Evolutionary conservation across 805 yeast genomes (phyloP).

Genomic region (Candida sithepensis): DNA sequence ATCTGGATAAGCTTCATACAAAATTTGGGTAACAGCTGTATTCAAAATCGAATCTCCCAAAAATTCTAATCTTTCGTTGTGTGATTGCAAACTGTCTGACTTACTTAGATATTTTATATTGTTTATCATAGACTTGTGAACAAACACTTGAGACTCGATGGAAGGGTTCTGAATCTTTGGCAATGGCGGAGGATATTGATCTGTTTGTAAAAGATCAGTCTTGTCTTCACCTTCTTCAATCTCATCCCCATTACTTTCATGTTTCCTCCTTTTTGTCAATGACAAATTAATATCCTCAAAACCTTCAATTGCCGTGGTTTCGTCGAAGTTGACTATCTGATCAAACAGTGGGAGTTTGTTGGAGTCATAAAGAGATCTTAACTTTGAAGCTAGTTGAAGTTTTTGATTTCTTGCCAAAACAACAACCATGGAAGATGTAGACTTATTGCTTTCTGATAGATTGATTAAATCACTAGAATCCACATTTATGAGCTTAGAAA

Average conservation of each 20-base stretch:
- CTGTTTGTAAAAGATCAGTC: neutral
- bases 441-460: slow-evolving; percentile 13
- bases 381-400: slow-evolving; percentile 54
- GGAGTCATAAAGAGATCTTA: slow-evolving; percentile 50
- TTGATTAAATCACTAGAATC: slow-evolving; percentile 24
- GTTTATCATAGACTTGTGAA: slow-evolving; percentile 72
- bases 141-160: slow-evolving; percentile 68
- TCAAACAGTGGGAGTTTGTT: slow-evolving; percentile 54
- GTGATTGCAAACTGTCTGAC: slow-evolving; percentile 54
- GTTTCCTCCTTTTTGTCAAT: slow-evolving; percentile 3
- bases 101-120: slow-evolving; percentile 53
- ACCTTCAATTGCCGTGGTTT: slow-evolving; percentile 20
- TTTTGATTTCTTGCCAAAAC: slow-evolving; percentile 52
- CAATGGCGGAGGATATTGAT: slow-evolving; percentile 59
- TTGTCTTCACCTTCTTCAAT: neutral
- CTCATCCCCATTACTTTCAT: neutral
- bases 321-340: slow-evolving; percentile 43
- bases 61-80: slow-evolving; percentile 87
- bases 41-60: slow-evolving; percentile 86
- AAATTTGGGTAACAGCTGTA: slow-evolving; percentile 62
- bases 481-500: neutral
- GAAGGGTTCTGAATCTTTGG: slow-evolving; percentile 62
- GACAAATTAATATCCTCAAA: slow-evolving; percentile 12
- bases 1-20: slow-evolving; percentile 62
- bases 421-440: slow-evolving; percentile 39